Evolutionary conservation across 345 rosid genomes (phyloP).

Genomic region (Trapa incisa): DNA sequence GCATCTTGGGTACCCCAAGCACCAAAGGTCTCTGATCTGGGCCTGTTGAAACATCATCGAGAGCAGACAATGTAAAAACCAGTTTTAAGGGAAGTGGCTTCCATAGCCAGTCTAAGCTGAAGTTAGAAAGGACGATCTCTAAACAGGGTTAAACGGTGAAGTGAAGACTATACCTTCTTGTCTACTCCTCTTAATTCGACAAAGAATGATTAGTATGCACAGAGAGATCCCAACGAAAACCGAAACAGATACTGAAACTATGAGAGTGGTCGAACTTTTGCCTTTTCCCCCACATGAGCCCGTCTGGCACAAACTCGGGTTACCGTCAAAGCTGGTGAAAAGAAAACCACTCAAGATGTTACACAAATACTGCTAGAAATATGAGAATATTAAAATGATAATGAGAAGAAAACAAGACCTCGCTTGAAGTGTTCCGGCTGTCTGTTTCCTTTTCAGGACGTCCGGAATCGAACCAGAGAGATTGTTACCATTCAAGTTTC

Average conservation of each 20-base stretch:
- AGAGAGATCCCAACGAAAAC: slow-evolving; percentile 11
- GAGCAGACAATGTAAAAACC: too few relatives aligned
- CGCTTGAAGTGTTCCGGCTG: not conserved
- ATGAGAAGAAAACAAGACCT: not conserved
- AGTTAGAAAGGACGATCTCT: too few relatives aligned
- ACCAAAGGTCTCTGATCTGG: slow-evolving; percentile 1
- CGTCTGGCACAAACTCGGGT: slow-evolving; percentile 19
- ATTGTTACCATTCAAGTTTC: slow-evolving; percentile 32
- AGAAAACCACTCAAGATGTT: not conserved
- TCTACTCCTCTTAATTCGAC: slow-evolving; percentile 15
- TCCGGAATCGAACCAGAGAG: slow-evolving; percentile 5
- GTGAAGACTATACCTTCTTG: slow-evolving; percentile 4
- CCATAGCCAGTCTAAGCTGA: too few relatives aligned
- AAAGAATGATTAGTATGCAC: slow-evolving; percentile 12
- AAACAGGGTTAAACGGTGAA: too few relatives aligned
- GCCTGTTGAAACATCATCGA: not conserved
- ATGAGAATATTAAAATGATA: too few relatives aligned
- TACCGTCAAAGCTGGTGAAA: slow-evolving; percentile 28
- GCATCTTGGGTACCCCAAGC: slow-evolving; percentile 8
- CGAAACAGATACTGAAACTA: slow-evolving; percentile 19
- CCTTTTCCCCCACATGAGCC: slow-evolving; percentile 12
- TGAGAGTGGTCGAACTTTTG: slow-evolving; percentile 17
- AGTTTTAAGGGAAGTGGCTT: too few relatives aligned
- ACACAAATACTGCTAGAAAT: not conserved
- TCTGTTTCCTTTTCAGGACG: not conserved